phyloP scores from a whole-genome alignment of 2,329 filamentous ascomycete species.

The Cercospora sesami region DNA sequence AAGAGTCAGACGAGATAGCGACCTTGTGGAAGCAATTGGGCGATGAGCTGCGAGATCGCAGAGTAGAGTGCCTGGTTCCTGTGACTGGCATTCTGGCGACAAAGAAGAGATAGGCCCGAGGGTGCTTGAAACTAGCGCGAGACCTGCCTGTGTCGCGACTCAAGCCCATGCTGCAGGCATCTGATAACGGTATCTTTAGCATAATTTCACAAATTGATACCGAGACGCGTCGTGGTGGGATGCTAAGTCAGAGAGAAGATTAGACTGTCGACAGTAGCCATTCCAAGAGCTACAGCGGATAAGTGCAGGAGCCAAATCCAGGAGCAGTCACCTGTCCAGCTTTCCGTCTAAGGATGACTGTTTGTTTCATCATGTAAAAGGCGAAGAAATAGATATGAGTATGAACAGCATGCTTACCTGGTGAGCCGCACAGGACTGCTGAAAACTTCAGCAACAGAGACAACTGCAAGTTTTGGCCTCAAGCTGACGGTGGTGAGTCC shows the following conservation, averaged over 20 bases:
- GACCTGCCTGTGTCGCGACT: too few relatives aligned
- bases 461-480: too few relatives aligned
- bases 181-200: neutral
- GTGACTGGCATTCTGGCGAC: neutral
- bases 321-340: constrained; percentile 23
- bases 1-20: neutral
- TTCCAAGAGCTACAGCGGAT: constrained; percentile 28
- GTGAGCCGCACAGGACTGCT: too few relatives aligned
- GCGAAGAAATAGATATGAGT: too few relatives aligned
- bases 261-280: constrained; percentile 38
- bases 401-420: too few relatives aligned
- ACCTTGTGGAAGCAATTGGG: neutral
- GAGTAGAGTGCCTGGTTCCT: neutral
- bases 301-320: constrained; percentile 34
- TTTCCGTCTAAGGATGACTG: constrained; percentile 45
- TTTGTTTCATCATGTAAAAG: constrained; percentile 39
- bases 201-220: neutral
- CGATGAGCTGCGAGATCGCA: neutral
- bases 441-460: too few relatives aligned
- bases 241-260: constrained; percentile 40
- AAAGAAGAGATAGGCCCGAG: neutral
- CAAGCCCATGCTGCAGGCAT: too few relatives aligned
- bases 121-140: neutral
- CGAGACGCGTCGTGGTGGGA: neutral
- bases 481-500: too few relatives aligned